Percentiles rank a stretch among this genome's conserved stretches.
Evolutionary conservation across 2,329 filamentous ascomycete genomes (phyloP).

Genomic region (Botrytis aclada): DNA sequence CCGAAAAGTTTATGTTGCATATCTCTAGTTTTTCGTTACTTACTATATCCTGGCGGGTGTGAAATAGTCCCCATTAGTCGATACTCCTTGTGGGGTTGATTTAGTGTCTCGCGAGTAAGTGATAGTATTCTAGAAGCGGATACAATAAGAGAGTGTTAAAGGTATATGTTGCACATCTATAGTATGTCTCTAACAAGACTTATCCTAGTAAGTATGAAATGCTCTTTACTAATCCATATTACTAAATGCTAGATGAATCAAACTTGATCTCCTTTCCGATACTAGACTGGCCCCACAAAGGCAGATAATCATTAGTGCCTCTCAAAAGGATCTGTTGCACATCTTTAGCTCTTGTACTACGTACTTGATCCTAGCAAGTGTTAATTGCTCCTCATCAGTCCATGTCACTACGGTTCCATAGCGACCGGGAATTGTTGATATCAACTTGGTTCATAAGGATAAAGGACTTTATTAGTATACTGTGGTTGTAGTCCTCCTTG

Average conservation of each 20-base stretch:
- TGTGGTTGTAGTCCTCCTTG: too few species aligned
- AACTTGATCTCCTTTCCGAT: neutral
- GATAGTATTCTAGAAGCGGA: neutral
- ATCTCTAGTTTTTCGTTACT: neutral
- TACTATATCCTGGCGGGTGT: neutral
- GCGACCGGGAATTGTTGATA: too few species aligned
- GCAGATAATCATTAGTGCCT: neutral
- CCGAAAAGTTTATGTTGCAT: neutral
- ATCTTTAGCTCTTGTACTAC: neutral
- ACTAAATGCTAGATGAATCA: neutral
- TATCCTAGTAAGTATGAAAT: neutral
- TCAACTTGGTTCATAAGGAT: too few species aligned
- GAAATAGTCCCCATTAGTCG: neutral
- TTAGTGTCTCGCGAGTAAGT: neutral
- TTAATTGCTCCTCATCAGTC: too few species aligned
- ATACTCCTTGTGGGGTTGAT: neutral
- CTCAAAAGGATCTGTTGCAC: neutral
- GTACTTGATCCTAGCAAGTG: neutral
- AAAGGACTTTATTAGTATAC: too few species aligned
- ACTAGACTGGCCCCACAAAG: neutral
- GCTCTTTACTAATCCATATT: neutral
- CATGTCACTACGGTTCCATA: neutral
- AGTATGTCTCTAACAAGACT: neutral
- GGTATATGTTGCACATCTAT: neutral
- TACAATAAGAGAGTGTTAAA: neutral